Conservation (phyloP, 176 grass and related monocot species). For the Pharus latifolius region DNA sequence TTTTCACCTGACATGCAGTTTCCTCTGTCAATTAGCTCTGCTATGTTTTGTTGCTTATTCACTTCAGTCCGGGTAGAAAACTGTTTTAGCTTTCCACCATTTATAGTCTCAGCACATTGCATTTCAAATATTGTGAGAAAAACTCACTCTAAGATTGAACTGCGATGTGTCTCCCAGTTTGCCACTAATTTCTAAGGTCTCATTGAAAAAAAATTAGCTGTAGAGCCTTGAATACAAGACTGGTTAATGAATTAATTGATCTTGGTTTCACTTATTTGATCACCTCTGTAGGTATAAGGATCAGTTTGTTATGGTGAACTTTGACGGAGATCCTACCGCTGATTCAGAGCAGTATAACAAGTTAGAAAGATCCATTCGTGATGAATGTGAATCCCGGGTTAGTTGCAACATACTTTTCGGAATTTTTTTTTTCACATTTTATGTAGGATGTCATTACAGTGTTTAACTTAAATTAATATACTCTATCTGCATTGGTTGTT, state of each 20-base stretch:
- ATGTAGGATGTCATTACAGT: neutral
- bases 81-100: neutral
- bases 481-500: neutral
- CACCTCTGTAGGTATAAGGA: slow-evolving; percentile 52
- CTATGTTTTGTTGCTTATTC: slow-evolving; percentile 6
- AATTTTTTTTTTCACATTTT: neutral
- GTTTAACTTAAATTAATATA: no score
- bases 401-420: slow-evolving; percentile 6
- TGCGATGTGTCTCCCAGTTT: neutral
- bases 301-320: slow-evolving; percentile 96
- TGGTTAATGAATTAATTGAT: neutral
- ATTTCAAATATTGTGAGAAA: neutral
- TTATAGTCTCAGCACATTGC: neutral
- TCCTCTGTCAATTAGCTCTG: neutral
- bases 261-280: slow-evolving; percentile 2
- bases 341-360: slow-evolving; percentile 90
- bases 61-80: neutral
- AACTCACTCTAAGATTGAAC: neutral
- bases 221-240: neutral
- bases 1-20: neutral
- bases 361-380: slow-evolving; percentile 48
- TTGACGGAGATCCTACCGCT: slow-evolving; percentile 96
- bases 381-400: slow-evolving; percentile 76
- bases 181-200: neutral
- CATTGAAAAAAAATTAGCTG: neutral